Evolutionary conservation across 225 moss, liverwort and hornwort species (phyloP), one percentile per base, ranked within the genome.

Genomic region (Bryoerythrophyllum caledonicum): DNA sequence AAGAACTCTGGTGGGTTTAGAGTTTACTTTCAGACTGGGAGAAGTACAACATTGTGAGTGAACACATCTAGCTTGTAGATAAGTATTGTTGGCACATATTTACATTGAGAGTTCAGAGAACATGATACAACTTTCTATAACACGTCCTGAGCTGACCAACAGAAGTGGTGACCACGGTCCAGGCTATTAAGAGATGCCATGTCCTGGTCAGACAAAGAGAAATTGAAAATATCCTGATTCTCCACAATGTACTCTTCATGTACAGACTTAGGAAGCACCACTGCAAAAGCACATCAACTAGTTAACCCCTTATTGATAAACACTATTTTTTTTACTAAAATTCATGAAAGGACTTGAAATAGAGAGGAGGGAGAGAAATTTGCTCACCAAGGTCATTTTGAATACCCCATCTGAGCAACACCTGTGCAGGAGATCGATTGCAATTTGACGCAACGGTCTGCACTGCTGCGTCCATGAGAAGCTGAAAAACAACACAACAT

Each of bases 351-450:
- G 14, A 38, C 64, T 59, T 19, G 30, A 41, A 20, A 74, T n/a
- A 9, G 21, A 65, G 4, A 46, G 17, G 17, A 48, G 2, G 63
- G 25, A 19, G n/a, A 7, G 48, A 57, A 28, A 53, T 62, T 37
- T 55, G 7, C 73, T 83, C 41, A 90, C 87, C 90, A 2, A 93
- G 76, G 17, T 91, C 74, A 54, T 90, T 88, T 54, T 96, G 96
- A 59, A 96, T 72, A 23, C 93, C 93, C 96, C 96, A 96, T 81
- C 96, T 89, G 32, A 96, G 90, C 61, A 96, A 90, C 67, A 96
- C 86, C 64, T 96, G 96, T 10, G 96, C 90, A 72, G 91, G 70
- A 20, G 91, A 78, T 32, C 77, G 82, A 65, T 86, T 63, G 65
- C 84, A 83, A 28, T 71, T 81, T 13, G 81, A 78, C 77, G 96